Base-by-base conservation (phyloP, 352 stramenopile species). In the Pythium sp. region DNA sequence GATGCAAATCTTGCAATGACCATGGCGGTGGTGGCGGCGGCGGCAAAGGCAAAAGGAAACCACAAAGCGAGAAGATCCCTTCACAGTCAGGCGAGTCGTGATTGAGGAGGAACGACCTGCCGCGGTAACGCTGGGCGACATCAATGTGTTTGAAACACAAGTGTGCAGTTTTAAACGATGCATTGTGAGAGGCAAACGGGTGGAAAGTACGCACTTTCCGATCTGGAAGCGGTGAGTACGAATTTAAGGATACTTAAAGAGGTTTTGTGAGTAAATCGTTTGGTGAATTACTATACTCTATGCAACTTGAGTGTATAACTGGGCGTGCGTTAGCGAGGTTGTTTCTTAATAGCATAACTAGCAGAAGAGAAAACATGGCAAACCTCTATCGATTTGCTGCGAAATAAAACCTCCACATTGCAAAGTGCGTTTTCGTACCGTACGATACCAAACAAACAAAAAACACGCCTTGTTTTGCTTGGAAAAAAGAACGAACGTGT, bases 1-100 rank as follows among this genome's bases (percentile, higher is more conserved):
- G 56, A 32, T 62, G 56, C 56, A 62, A 62, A 49, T 62, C 32
- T 36, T 62, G 56, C 56, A 62, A 62, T 62, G 56, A 62, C 28
- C 32, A 32, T 30, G 30, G 18, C 28, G 26, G 22, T 20, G 26
- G 49, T 3, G 46, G 46, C 18, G 46, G 46, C 46, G 22, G 49
- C n/a, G 28, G 24, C 24, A 26, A 26, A 26, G 24, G 24, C 24
- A 26, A 26, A 26, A 26, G 24, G 24, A 26, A 26, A 26, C 24
- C 24, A 26, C 22, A 28, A 56, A 24, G 26, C 26, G 20, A n/a
- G 20, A 30, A 47, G 55, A 60, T 60, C 14, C 26, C 12, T 56
- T 56, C 41, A 49, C 41, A 22, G 4, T 36, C 32, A 36, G 3
- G 1, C 34, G 2, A 14, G 8, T 14, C 1, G 34, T 57, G n/a